phyloP scores from a whole-genome alignment of 305 asterid genomes.

The Fraxinus sp. region DNA sequence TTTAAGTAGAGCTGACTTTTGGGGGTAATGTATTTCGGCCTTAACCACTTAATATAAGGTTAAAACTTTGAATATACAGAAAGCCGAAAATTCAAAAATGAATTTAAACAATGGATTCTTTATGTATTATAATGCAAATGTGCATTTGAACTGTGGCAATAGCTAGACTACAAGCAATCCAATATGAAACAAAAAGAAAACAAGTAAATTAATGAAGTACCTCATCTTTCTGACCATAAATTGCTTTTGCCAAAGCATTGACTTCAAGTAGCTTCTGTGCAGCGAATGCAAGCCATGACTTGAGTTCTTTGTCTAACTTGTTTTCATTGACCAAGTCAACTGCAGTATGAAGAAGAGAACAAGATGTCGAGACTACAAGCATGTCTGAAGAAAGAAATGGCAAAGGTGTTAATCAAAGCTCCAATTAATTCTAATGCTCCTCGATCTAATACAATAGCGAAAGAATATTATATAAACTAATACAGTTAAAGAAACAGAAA shows the following conservation, averaged over 20 bases:
- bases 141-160: not conserved
- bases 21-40: not conserved
- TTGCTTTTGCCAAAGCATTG: conserved; percentile 49
- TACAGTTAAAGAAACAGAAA: not conserved
- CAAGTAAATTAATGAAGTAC: conserved; percentile 24
- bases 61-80: not conserved
- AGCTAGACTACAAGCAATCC: not conserved
- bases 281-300: conserved; percentile 72
- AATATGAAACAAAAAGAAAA: not conserved
- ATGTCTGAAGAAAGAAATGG: conserved; percentile 38
- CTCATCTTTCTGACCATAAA: conserved; percentile 54
- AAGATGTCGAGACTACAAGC: conserved; percentile 63
- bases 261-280: conserved; percentile 66
- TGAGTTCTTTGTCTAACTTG: conserved; percentile 53
- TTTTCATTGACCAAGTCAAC: conserved; percentile 61
- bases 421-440: conserved; percentile 2
- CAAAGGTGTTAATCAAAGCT: conserved; percentile 1
- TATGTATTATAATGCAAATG: not conserved
- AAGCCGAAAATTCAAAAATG: not conserved
- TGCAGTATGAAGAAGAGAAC: conserved; percentile 70
- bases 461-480: not conserved
- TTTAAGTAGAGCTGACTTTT: not conserved
- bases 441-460: conserved; percentile 10
- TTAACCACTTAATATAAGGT: not conserved
- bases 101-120: not conserved